Conservation (phyloP, 768 basidiomycete genomes). For the Mycena kentingensis region DNA sequence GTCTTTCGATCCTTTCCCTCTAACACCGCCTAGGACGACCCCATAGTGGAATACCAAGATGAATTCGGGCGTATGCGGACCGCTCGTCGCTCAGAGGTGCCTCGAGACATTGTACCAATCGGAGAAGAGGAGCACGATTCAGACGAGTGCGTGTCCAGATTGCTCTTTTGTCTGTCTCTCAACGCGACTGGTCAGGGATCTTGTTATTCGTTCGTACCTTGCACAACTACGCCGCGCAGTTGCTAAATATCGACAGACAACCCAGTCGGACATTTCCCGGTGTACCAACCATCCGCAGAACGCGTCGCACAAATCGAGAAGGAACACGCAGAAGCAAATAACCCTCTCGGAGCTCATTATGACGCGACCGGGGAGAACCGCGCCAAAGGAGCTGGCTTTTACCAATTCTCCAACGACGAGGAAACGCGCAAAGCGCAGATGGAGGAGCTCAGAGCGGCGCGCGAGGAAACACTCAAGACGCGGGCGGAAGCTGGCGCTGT, state of each 20-base stretch:
- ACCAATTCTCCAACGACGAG: conserved; percentile 88
- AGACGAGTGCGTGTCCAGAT: conserved; percentile 52
- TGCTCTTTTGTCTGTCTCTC: conserved; percentile 7
- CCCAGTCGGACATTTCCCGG: conserved; percentile 83
- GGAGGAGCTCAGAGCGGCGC: conserved; percentile 70
- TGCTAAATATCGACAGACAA: conserved; percentile 52
- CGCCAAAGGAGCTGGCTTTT: conserved; percentile 87
- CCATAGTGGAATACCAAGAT: conserved; percentile 82
- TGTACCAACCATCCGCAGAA: conserved; percentile 83
- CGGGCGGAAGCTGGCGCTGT: conserved; percentile 62
- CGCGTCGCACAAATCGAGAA: conserved; percentile 74
- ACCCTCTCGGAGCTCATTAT: conserved; percentile 76
- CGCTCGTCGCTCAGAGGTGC: conserved; percentile 72
- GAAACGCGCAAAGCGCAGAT: conserved; percentile 76
- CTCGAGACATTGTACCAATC: conserved; percentile 58
- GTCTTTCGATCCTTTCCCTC: neutral
- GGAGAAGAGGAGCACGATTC: conserved; percentile 50
- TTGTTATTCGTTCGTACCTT: conserved; percentile 54
- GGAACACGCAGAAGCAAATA: conserved; percentile 67
- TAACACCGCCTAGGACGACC: conserved; percentile 56
- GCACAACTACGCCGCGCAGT: neutral
- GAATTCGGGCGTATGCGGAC: conserved; percentile 82
- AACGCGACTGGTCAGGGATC: conserved; percentile 44
- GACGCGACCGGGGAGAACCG: conserved; percentile 83
- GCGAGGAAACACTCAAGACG: conserved; percentile 70